These are phyloP conservation scores for Verticillium alfalfae DNA, from an alignment of 2,329 filamentous ascomycete genomes.

Conservation along the genomic window DNA sequence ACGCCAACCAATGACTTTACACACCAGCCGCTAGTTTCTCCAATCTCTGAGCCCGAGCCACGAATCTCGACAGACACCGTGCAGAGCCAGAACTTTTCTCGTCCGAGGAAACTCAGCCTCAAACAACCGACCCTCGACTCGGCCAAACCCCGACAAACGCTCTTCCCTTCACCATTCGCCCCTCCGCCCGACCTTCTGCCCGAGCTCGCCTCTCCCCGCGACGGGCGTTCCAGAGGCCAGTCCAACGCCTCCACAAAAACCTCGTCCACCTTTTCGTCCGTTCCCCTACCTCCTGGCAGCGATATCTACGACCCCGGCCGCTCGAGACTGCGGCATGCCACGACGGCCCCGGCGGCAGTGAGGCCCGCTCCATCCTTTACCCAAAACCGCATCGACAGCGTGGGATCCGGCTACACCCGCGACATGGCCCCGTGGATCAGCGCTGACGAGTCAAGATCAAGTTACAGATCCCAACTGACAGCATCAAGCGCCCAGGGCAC, in stretches of 20 bases:
- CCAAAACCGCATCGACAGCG: slow-evolving; percentile 25
- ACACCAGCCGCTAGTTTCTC: slow-evolving; percentile 8
- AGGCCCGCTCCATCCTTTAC: slow-evolving; percentile 21
- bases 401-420: slow-evolving; percentile 25
- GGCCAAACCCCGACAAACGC: slow-evolving; percentile 21
- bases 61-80: slow-evolving; percentile 12
- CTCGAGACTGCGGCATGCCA: slow-evolving; percentile 20
- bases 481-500: slow-evolving; percentile 54
- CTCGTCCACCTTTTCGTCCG: slow-evolving; percentile 37
- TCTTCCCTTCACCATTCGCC: slow-evolving; percentile 9
- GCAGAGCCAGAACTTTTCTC: slow-evolving; percentile 51
- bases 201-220: slow-evolving; percentile 13
- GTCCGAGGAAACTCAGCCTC: slow-evolving; percentile 50
- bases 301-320: slow-evolving; percentile 31
- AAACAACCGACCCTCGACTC: slow-evolving; percentile 32
- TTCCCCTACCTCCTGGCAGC: slow-evolving; percentile 29
- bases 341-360: slow-evolving; percentile 15
- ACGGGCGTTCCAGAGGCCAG: slow-evolving; percentile 34
- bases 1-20: slow-evolving; percentile 12
- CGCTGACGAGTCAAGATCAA: slow-evolving; percentile 48
- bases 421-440: slow-evolving; percentile 40
- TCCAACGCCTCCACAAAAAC: slow-evolving; percentile 19
- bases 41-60: slow-evolving; percentile 16
- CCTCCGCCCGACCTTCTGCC: slow-evolving; percentile 14
- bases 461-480: slow-evolving; percentile 51